Base-by-base conservation (phyloP, 208 protist species). In the Borovskyia barvae region DNA sequence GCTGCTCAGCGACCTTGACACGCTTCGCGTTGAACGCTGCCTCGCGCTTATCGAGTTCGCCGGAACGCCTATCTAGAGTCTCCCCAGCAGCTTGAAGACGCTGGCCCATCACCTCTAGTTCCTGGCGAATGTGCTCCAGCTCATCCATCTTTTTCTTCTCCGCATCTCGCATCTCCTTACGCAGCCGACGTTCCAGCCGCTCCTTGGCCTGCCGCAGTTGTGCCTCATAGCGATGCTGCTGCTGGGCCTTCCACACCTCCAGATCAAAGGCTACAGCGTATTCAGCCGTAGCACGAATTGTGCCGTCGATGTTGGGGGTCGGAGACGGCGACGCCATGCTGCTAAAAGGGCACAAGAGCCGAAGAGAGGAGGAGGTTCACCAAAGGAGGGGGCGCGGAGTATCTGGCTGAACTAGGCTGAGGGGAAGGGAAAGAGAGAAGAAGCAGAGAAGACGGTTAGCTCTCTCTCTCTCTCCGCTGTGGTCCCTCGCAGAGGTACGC, bases 221-320 rank as follows among this genome's bases (percentile, higher is more conserved):
- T 30, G 66, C 65, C 15, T 78, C 66, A 42, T 92, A 87, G 5
- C 63, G 80, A 7, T 75, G 72, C 65, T 92, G 80, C 79, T 95
- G 85, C 70, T 95, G 82, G 28, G 85, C 85, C 65, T 94, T 94
- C 89, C 92, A 97, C 42, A 97, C 77, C 54, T 97, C 88, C 12
- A 95, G 57, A 54, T 95, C 86, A 70, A 93, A 97, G 12, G 85
- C 88, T 12, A 83, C 81, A 5, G 79, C 75, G 66, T 93, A 97
- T 82, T 94, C 91, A 12, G 80, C 79, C 3, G 88, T 89, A 37
- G 59, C 76, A 15, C 90, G 83, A 30, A 93, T 12, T 42, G 72
- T 22, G 57, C 48, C 48, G 64, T 29, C 48, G 25, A 64, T 29
- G 11, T 22, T 61, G 5, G 64, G 46, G 1, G 63, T 39, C 2